Conservation (phyloP, 495 filamentous ascomycete genomes). For the Penicillium tannophilum region DNA sequence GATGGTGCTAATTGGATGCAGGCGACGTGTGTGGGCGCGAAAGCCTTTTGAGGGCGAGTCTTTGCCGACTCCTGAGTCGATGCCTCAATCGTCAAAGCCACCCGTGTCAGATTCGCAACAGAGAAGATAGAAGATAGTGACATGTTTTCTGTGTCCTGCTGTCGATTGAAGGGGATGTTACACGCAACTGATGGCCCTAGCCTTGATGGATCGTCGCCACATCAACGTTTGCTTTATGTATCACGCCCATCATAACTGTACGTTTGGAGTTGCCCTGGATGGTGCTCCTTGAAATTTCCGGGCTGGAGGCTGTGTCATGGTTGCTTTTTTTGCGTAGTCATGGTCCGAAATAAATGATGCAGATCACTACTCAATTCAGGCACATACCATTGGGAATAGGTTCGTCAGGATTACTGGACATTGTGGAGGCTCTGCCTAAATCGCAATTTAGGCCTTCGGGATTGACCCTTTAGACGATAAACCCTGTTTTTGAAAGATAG, state of each 20-base stretch:
- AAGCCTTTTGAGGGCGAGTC: conserved; percentile 19
- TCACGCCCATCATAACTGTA: background rate
- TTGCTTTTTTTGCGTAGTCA: background rate
- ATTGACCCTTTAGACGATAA: background rate
- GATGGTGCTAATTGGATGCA: background rate
- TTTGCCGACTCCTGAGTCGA: conserved; percentile 6
- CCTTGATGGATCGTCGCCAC: background rate
- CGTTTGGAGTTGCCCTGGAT: background rate
- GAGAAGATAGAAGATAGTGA: background rate
- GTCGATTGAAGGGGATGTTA: background rate
- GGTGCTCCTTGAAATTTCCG: background rate
- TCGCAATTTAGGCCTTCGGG: too few relatives aligned
- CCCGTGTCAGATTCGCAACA: background rate
- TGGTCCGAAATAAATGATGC: background rate
- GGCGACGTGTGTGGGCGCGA: conserved; percentile 26
- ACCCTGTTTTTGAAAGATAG: background rate
- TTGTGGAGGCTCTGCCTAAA: too few relatives aligned
- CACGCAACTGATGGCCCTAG: background rate
- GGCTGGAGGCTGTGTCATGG: background rate
- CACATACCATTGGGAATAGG: background rate
- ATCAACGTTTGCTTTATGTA: background rate
- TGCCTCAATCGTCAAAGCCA: background rate
- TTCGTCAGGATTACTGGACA: too few relatives aligned
- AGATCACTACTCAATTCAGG: background rate
- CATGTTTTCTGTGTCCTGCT: background rate